Evolutionary conservation across 768 basidiomycete species (phyloP), one percentile per base, ranked within the genome.

Genomic region (Leucogyrophana mollusca): DNA sequence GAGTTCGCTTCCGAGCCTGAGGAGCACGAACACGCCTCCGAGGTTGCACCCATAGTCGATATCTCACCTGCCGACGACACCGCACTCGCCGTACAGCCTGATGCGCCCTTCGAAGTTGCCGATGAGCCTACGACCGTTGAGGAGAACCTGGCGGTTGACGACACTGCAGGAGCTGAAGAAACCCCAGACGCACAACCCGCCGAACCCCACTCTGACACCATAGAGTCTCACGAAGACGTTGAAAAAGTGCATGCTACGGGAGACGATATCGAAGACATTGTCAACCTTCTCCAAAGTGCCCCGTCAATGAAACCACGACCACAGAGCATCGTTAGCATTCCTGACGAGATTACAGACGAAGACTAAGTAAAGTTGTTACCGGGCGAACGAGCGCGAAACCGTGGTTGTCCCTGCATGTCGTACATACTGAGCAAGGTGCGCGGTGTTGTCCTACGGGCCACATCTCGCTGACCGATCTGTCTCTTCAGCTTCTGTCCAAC

Each of bases 211-310:
- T 46, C 48, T 30, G 52, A 54, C 13, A 43, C 54, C 14, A 10
- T 39, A 25, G 63, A 58, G 9, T 33, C 48, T 4, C 50, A 45
- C 46, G 22, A 37, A 27, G 22, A 23, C 23, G 43, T 45, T 14
- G 37, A 33, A 33, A 44, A 47, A 24, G 37, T 35, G 10, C 23
- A 40, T 32, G 20, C 47, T 10, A 17, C 55, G 11, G 72, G 60
- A 13, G 61, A 69, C 44, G 79, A 84, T 23, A 69, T 84, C 23
- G 86, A 81, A 61, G 78, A 79, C 45, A 80, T 87, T 43, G 79
- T 89, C 50, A 80, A 74, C 55, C 71, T 87, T 54, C 78, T 88
- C 10, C 82, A 89, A 65, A 52, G 58, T 3, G 24, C 42, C 20
- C 35, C 54, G 9, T 57, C 72, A 1, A 55, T 66, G 36, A 77